Percentiles rank a stretch among this genome's conserved stretches.
phyloP scores from a whole-genome alignment of 352 stramenopile genomes.

The Elongisporangium senticosum region DNA sequence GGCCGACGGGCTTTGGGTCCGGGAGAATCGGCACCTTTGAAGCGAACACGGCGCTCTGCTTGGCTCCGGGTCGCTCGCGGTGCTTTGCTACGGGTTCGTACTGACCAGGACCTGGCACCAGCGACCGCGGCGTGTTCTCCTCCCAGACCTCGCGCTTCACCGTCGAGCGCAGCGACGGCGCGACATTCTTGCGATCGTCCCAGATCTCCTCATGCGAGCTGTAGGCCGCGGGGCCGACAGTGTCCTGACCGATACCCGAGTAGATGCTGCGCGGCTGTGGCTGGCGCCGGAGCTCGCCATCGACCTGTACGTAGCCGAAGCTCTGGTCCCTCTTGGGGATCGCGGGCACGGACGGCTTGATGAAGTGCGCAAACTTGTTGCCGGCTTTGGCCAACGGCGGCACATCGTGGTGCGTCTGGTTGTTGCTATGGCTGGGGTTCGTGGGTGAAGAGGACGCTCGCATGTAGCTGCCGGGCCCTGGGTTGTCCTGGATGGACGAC shows the following conservation, averaged over 20 bases:
- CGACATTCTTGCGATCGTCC: slow-evolving; percentile 64
- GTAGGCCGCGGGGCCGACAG: slow-evolving; percentile 66
- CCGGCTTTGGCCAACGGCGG: neutral
- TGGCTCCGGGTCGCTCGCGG: slow-evolving; percentile 17
- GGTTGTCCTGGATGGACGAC: slow-evolving; percentile 72
- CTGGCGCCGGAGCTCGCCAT: slow-evolving; percentile 21
- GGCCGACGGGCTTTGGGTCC: slow-evolving; percentile 27
- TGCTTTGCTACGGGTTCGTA: slow-evolving; percentile 20
- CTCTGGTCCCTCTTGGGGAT: slow-evolving; percentile 73
- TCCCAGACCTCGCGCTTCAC: slow-evolving; percentile 76
- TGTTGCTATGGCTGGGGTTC: slow-evolving; percentile 21
- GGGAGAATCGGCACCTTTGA: slow-evolving; percentile 71
- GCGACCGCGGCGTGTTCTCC: slow-evolving; percentile 37
- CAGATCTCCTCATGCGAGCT: slow-evolving; percentile 44
- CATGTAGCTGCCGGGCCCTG: slow-evolving; percentile 51
- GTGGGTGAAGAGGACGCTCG: slow-evolving; percentile 18
- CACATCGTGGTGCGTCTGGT: slow-evolving; percentile 6
- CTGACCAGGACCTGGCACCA: slow-evolving; percentile 56
- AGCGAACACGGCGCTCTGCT: slow-evolving; percentile 61
- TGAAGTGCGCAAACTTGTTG: slow-evolving; percentile 34
- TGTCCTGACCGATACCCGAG: slow-evolving; percentile 65
- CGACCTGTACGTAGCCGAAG: slow-evolving; percentile 56
- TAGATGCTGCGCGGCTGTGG: slow-evolving; percentile 24
- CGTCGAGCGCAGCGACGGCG: slow-evolving; percentile 56
- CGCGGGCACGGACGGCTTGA: slow-evolving; percentile 55